phyloP scores from a whole-genome alignment of 352 stramenopile genomes.

The Pythium pyrilobum region DNA sequence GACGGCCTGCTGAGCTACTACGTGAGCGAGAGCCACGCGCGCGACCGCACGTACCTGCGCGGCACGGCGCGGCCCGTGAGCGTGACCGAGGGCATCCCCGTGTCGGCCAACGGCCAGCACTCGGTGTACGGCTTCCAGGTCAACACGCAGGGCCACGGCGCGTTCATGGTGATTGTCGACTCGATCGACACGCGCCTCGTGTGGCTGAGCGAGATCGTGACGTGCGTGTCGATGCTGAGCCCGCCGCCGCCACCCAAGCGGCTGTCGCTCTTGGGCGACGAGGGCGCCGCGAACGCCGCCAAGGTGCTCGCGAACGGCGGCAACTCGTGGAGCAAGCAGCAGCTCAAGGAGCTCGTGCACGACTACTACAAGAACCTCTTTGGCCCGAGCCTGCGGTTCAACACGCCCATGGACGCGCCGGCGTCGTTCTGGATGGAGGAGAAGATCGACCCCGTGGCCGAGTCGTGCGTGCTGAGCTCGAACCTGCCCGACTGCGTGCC shows the following conservation, averaged over 20 bases:
- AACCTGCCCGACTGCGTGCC: slow-evolving; percentile 82
- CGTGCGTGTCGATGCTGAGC: slow-evolving; percentile 27
- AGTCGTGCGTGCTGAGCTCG: slow-evolving; percentile 73
- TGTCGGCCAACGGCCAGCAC: slow-evolving; percentile 62
- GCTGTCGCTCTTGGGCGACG: slow-evolving; percentile 47
- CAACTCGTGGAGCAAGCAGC: slow-evolving; percentile 47
- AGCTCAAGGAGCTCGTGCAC: slow-evolving; percentile 72
- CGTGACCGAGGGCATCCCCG: slow-evolving; percentile 76
- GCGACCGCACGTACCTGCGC: slow-evolving; percentile 79
- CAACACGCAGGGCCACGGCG: slow-evolving; percentile 80
- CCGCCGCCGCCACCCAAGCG: slow-evolving; percentile 42
- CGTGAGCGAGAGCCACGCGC: slow-evolving; percentile 79
- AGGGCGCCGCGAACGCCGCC: slow-evolving; percentile 10
- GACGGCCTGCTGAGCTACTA: slow-evolving; percentile 81
- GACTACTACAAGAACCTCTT: slow-evolving; percentile 82
- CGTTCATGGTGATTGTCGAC: slow-evolving; percentile 83
- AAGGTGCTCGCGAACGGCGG: slow-evolving; percentile 8
- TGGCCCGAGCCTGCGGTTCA: slow-evolving; percentile 71
- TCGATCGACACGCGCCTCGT: slow-evolving; percentile 77
- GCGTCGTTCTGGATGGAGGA: slow-evolving; percentile 83
- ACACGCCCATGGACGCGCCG: slow-evolving; percentile 67
- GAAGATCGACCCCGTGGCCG: slow-evolving; percentile 70
- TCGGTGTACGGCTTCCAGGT: slow-evolving; percentile 82
- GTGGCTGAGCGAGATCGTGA: slow-evolving; percentile 82
- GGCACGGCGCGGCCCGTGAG: slow-evolving; percentile 70